phyloP scores from a whole-genome alignment of 2,329 filamentous ascomycete genomes.

The Stachybotrys chlorohalonatus region DNA sequence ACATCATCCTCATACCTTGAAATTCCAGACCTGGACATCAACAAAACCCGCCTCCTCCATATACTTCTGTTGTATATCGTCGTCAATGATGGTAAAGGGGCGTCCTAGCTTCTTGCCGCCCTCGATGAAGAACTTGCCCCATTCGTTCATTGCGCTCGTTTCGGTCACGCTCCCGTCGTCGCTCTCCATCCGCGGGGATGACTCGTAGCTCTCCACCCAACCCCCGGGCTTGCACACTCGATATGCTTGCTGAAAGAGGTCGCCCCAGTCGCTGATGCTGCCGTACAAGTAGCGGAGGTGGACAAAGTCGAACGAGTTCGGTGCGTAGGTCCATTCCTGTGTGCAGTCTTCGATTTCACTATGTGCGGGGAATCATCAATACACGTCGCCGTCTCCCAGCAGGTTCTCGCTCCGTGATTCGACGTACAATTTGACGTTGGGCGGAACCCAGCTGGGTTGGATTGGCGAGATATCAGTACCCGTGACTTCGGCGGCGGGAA shows the following conservation, averaged over 20 bases:
- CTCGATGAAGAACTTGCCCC: not conserved
- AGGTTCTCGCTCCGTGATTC: not conserved
- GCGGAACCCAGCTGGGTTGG: constrained; percentile 40
- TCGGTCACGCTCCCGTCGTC: not conserved
- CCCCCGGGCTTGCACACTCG: not conserved
- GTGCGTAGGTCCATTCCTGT: not conserved
- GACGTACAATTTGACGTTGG: constrained; percentile 31
- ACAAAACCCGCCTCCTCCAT: constrained; percentile 15
- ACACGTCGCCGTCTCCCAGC: too few species aligned
- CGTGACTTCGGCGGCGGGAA: constrained; percentile 31
- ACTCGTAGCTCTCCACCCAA: not conserved
- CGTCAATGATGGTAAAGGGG: constrained; percentile 17
- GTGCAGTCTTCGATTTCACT: constrained; percentile 1
- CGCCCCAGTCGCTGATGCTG: not conserved
- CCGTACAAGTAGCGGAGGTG: not conserved
- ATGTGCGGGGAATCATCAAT: too few species aligned
- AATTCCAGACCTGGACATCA: constrained; percentile 9
- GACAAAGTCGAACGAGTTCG: not conserved
- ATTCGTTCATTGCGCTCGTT: not conserved
- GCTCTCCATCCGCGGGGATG: not conserved
- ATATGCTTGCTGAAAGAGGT: not conserved
- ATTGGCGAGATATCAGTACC: constrained; percentile 50
- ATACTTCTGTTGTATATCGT: constrained; percentile 8
- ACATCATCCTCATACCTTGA: constrained; percentile 5
- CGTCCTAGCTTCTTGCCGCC: not conserved